phyloP scores from a whole-genome alignment of 116 monocot genomes.

The Cymodocea nodosa region DNA sequence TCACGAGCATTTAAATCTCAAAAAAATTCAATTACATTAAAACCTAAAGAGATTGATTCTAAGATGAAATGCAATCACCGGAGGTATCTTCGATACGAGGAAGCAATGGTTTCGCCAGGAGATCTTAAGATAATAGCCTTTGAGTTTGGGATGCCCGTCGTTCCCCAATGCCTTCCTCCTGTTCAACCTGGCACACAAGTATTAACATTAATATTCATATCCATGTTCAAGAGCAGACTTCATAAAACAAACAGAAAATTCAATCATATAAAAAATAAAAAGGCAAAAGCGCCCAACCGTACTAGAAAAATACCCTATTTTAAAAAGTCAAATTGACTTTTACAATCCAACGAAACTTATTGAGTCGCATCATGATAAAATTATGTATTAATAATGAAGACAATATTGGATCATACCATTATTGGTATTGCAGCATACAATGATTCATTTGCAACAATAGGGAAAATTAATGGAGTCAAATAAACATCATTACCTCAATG shows the following conservation, averaged over 20 bases:
- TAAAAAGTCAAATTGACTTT: background rate
- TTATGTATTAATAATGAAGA: too few relatives aligned
- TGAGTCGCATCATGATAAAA: background rate
- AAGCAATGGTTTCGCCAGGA: background rate
- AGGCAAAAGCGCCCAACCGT: too few relatives aligned
- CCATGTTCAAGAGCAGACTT: background rate
- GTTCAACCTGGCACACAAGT: conserved; percentile 3
- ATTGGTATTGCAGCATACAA: background rate
- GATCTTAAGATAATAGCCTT: background rate
- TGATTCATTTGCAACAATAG: background rate
- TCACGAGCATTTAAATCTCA: too few relatives aligned
- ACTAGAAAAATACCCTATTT: background rate
- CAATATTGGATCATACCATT: too few relatives aligned
- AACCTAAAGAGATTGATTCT: too few relatives aligned
- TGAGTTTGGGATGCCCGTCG: background rate
- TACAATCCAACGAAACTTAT: background rate
- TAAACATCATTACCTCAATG: conserved; percentile 1
- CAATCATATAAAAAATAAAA: background rate
- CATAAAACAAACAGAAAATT: background rate
- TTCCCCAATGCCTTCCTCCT: background rate
- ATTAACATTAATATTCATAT: background rate
- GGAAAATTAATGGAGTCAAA: background rate
- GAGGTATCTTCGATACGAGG: background rate
- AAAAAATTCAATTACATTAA: too few relatives aligned
- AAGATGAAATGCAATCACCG: too few relatives aligned